Evolutionary conservation across 2,329 filamentous ascomycete genomes (phyloP), one percentile per base, ranked within the genome.

Genomic region (Calonectria pauciramosa): DNA sequence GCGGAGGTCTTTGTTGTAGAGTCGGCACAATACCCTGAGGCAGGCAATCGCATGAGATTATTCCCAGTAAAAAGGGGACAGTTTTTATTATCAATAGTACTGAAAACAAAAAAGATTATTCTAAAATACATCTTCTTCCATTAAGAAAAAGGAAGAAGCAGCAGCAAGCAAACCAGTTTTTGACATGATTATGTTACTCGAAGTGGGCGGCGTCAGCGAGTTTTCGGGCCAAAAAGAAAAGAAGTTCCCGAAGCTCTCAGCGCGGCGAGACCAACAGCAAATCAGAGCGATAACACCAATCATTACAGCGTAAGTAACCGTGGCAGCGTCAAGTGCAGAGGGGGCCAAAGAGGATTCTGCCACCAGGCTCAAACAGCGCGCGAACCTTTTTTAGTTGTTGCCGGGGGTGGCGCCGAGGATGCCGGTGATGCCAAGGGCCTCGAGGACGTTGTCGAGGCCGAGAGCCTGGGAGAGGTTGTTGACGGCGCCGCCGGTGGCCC

Each of bases 141-240:
- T n/a, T n/a, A n/a, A n/a, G n/a, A n/a, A 41, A 63, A 63, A 41
- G 14, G 26, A 28, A n/a, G 7, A 16, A 63, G 13, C n/a, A 23
- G 20, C n/a, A n/a, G n/a, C n/a, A n/a, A n/a, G n/a, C 44, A 47
- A 41, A 63, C 23, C 34, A 36, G 32, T 28, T 38, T 56, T 38
- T 38, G 34, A 63, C 10, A 41, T 63, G 56, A 63, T 60, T 60
- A 60, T 63, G 56, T 63, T 34, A 63, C 56, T 63, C n/a, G 36
- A 63, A 63, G 56, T 63, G 56, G 56, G 56, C 56, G 36, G 26
- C 38, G 56, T 41, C 56, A 41, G 36, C 26, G n/a, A 60, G 56
- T 8, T 9, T 41, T n/a, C n/a, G n/a, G n/a, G n/a, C n/a, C n/a
- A n/a, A n/a, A n/a, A n/a, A n/a, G n/a, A n/a, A n/a, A n/a, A n/a